These are phyloP conservation scores for Hygrophorus pudorinus DNA, from an alignment of 768 basidiomycete species.

Conservation along the genomic window DNA sequence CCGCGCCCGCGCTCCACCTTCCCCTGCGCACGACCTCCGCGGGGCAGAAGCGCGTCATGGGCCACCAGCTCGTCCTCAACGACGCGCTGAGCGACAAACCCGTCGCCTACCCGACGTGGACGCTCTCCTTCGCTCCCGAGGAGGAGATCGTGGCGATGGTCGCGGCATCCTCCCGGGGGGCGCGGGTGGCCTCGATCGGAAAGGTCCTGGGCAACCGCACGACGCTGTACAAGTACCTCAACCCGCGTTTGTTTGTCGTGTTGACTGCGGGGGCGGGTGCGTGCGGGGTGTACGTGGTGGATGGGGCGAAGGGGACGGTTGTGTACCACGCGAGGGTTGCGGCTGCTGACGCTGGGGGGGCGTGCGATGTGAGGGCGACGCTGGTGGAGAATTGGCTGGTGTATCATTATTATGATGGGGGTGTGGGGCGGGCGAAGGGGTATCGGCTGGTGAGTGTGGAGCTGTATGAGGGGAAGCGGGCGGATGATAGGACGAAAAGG, in stretches of 20 bases:
- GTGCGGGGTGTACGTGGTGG: slow-evolving; percentile 72
- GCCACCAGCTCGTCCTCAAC: slow-evolving; percentile 41
- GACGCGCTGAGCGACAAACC: slow-evolving; percentile 32
- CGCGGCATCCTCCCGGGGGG: slow-evolving; percentile 34
- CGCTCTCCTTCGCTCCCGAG: slow-evolving; percentile 39
- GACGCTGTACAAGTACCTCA: slow-evolving; percentile 92
- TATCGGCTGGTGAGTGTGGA: slow-evolving; percentile 76
- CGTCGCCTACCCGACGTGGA: slow-evolving; percentile 59
- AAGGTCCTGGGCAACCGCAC: slow-evolving; percentile 80
- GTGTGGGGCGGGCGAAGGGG: slow-evolving; percentile 46
- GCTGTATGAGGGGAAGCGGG: slow-evolving; percentile 67
- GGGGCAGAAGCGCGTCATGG: slow-evolving; percentile 38
- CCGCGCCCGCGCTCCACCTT: slow-evolving; percentile 42
- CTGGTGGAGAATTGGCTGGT: slow-evolving; percentile 91
- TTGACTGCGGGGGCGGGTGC: slow-evolving; percentile 34
- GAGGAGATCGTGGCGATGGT: slow-evolving; percentile 52
- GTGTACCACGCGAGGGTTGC: slow-evolving; percentile 58
- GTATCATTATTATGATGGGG: slow-evolving; percentile 72
- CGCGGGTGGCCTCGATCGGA: slow-evolving; percentile 71
- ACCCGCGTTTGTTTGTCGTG: slow-evolving; percentile 65
- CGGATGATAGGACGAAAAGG: slow-evolving; percentile 69
- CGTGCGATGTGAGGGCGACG: slow-evolving; percentile 57
- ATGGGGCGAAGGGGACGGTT: slow-evolving; percentile 66
- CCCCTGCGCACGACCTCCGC: slow-evolving; percentile 39
- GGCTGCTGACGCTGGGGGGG: slow-evolving; percentile 22